These are phyloP conservation scores for Pouteria campechiana DNA, from an alignment of 179 eudicot genomes.

Conservation along the genomic window DNA sequence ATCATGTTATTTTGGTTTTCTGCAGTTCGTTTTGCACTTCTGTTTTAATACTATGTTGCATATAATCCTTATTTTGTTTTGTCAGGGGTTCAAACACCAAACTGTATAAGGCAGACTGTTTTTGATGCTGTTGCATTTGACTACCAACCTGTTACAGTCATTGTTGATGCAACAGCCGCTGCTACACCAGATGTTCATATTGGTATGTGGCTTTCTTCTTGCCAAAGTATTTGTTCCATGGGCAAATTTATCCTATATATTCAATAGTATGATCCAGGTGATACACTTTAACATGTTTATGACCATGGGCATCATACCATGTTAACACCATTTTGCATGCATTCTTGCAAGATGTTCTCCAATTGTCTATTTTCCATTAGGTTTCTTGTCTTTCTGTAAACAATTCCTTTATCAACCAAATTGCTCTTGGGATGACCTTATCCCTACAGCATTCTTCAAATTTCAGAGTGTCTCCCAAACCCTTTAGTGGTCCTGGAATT, in stretches of 20 bases:
- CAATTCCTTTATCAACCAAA: too few relatives aligned
- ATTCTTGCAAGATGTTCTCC: too few relatives aligned
- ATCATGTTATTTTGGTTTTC: not conserved
- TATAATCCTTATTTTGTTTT: not conserved
- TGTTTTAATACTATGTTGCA: not conserved
- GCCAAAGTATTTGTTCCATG: too few relatives aligned
- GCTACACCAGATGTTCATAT: conserved; percentile 74
- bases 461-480: too few relatives aligned
- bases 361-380: conserved; percentile 1
- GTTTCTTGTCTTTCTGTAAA: not conserved
- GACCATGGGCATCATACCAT: too few relatives aligned
- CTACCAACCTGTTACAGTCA: conserved; percentile 65
- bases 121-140: conserved; percentile 93
- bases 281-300: too few relatives aligned
- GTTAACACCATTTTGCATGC: too few relatives aligned
- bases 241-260: too few relatives aligned
- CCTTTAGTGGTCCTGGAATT: too few relatives aligned
- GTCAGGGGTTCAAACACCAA: conserved; percentile 95
- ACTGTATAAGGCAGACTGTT: conserved; percentile 88
- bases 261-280: too few relatives aligned
- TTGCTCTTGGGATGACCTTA: too few relatives aligned
- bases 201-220: conserved; percentile 27
- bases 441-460: too few relatives aligned
- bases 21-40: not conserved
- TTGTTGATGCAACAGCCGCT: conserved; percentile 92